Base-by-base conservation (phyloP, 305 asterid genomes). In the Fraxinus sp. region DNA sequence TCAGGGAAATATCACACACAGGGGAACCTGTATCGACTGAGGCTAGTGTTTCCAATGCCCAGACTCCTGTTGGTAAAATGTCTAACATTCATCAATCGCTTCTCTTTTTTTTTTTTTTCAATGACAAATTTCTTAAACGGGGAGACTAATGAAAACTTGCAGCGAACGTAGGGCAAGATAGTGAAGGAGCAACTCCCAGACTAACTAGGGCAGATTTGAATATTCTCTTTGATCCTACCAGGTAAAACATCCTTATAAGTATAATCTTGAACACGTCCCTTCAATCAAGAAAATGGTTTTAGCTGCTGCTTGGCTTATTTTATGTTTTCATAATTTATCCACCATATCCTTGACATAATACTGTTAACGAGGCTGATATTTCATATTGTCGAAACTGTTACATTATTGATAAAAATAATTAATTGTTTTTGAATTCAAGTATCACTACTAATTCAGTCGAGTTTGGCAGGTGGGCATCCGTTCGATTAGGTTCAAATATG, bases 401-500 rank as follows among this genome's bases (percentile, higher is more conserved):
- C 13, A 20, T 57, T 6, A 57, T 57, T 18, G 28, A 2, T 57
- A 18, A 57, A 57, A 20, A 18, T 18, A 20, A 20, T 18, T 20
- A 57, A 57, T 57, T 57, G 68, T 57, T 57, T 57, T 59, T 59
- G 13, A 20, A 59, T 59, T 59, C 70, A 59, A 59, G 13, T 20
- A 7, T 28, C 41, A 37, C 18, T 72, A 62, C 70, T 79, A 44
- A 66, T 44, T 46, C 37, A 30, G 24, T 81, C 64, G 8, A 35
- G 28, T 49, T 55, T 83, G 55, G 85, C 88, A 90, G 95, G 87
- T 80, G 85, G 83, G 83, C 81, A 32, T 76, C 93, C 16, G 86
- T 85, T 78, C 86, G 83, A 62, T 68, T 94, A 84, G 99, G 99
- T 30, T 86, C 90, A n/a, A 88, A 91, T 83, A 88, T 93, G 87